Base-by-base conservation (phyloP, 2,329 filamentous ascomycete species). In the Ophiostoma sp. region DNA sequence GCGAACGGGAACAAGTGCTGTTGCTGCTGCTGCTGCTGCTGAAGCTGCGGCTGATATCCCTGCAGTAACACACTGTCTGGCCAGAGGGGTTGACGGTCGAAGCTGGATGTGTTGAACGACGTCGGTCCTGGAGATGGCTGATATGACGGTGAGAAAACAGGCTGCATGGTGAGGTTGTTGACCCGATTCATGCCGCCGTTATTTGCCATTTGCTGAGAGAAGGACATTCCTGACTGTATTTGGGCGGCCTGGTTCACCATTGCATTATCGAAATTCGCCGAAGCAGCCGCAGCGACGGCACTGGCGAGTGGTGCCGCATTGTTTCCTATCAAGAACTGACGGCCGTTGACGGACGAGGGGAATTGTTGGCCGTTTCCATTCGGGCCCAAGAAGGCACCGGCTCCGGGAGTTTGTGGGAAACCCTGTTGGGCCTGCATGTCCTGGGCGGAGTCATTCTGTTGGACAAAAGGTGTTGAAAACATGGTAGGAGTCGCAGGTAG, bases 401-500 rank as follows among this genome's bases (percentile, higher is more conserved):
- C 52, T 8, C n/a, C 52, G n/a, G 22, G 52, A 5, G 22, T 57
- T 17, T 17, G 36, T 9, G 52, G 33, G 25, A 61, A 42, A 25
- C 22, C 57, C 39, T 33, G 69, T 19, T 71, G 72, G 28, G 11
- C 63, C 28, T 48, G 71, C 31, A 52, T 22, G 31, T 31, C 57
- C 19, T 63, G 48, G 2, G 22, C 33, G 5, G 61, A 28, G 5
- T 36, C 45, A 12, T 19, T 12, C 1, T 76, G 74, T 15, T 78
- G 78, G 52, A 77, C 75, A 28, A 79, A 75, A 3, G 80, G 77
- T 48, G 79, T 81, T 2, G 81, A 80, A 64, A 80, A 81, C 15
- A 82, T 77, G 48, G 80, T 80, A 25, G 81, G 82, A 11, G 82
- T 80, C 7, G 88, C 86, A 2, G 93, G 90, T 36, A 97, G 85